phyloP scores from a whole-genome alignment of 1,139 yeast species.

The Sugiyamaella paludigena region DNA sequence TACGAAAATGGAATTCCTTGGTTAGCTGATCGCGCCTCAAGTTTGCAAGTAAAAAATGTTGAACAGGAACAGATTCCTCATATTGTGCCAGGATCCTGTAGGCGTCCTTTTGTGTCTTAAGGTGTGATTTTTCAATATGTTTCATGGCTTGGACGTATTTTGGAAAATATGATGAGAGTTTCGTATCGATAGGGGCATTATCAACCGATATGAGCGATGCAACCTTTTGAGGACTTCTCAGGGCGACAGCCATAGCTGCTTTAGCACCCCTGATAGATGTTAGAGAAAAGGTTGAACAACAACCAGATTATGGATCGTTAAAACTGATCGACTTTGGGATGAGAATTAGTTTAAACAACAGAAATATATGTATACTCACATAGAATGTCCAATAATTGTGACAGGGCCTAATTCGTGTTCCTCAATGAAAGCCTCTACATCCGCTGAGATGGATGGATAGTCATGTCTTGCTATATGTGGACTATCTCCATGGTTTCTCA shows the following conservation, averaged over 20 bases:
- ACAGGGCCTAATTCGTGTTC: conserved; percentile 52
- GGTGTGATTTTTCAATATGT: conserved; percentile 44
- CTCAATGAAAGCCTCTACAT: conserved; percentile 67
- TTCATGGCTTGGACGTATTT: conserved; percentile 63
- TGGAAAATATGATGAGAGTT: conserved; percentile 61
- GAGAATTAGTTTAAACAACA: not conserved
- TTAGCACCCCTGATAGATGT: conserved; percentile 63
- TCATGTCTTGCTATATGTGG: conserved; percentile 72
- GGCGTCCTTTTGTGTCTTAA: conserved; percentile 62
- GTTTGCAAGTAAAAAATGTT: conserved; percentile 78
- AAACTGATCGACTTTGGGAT: not conserved
- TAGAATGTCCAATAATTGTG: conserved; percentile 84
- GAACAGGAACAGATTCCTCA: conserved; percentile 58
- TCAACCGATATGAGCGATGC: conserved; percentile 75
- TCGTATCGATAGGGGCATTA: conserved; percentile 76
- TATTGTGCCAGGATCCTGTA: conserved; percentile 60
- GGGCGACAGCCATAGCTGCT: conserved; percentile 81
- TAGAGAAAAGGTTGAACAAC: too few species aligned
- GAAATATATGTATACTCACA: conserved; percentile 41
- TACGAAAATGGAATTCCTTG: conserved; percentile 43
- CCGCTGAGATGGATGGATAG: conserved; percentile 80
- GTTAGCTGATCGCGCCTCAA: conserved; percentile 42
- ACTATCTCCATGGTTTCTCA: conserved; percentile 89
- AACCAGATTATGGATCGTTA: too few species aligned
- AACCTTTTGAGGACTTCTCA: conserved; percentile 65